Evolutionary conservation across 2,329 filamentous ascomycete species (phyloP).

Genomic region (Cladophialophora psammophila): DNA sequence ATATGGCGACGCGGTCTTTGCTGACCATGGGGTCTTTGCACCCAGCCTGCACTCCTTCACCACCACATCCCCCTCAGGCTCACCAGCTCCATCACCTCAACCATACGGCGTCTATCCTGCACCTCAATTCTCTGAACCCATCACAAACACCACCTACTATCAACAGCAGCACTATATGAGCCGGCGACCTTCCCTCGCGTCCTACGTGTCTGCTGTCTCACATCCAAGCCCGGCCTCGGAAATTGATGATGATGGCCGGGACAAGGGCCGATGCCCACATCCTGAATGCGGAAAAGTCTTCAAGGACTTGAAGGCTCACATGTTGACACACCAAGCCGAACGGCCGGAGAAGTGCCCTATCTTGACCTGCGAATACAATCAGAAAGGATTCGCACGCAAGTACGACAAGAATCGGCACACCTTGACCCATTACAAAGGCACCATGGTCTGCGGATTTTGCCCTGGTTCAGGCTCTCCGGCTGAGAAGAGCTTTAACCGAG

Average conservation of each 20-base stretch:
- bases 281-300: slow-evolving; percentile 84
- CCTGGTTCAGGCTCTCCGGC: slow-evolving; percentile 85
- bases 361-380: slow-evolving; percentile 86
- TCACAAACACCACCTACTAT: slow-evolving; percentile 39
- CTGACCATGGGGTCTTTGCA: slow-evolving; percentile 42
- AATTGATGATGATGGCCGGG: slow-evolving; percentile 65
- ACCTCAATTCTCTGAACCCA: slow-evolving; percentile 41
- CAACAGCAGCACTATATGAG: slow-evolving; percentile 40
- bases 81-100: slow-evolving; percentile 45
- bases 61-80: slow-evolving; percentile 46
- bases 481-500: slow-evolving; percentile 95
- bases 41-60: slow-evolving; percentile 42
- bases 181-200: slow-evolving; percentile 65
- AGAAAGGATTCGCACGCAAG: slow-evolving; percentile 91
- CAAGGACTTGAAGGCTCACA: slow-evolving; percentile 92
- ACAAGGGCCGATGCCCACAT: slow-evolving; percentile 77
- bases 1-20: slow-evolving; percentile 27
- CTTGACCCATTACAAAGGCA: slow-evolving; percentile 94
- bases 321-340: slow-evolving; percentile 91
- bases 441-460: slow-evolving; percentile 96
- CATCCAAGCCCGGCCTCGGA: slow-evolving; percentile 66
- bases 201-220: slow-evolving; percentile 71
- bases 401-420: slow-evolving; percentile 97
- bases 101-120: slow-evolving; percentile 41
- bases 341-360: slow-evolving; percentile 95